Evolutionary conservation across 495 filamentous ascomycete species (phyloP).

Genomic region (Saxophila tyrrhenica): DNA sequence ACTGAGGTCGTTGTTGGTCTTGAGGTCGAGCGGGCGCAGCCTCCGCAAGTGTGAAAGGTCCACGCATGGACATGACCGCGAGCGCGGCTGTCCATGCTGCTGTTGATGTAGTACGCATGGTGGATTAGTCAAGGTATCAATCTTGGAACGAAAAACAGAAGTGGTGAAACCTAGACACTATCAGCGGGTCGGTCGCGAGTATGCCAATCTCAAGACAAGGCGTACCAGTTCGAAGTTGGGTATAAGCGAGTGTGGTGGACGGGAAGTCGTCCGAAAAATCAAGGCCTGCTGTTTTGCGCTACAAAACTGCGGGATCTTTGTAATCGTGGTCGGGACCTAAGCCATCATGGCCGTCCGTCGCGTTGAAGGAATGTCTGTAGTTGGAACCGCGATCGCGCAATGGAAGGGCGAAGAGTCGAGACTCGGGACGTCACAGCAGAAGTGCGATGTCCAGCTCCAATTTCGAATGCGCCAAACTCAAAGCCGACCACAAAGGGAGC

Average conservation of each 20-base stretch:
- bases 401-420: not conserved
- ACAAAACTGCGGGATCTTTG: not conserved
- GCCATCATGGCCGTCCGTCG: conserved; percentile 7
- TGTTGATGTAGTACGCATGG: conserved; percentile 26
- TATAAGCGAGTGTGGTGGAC: conserved; percentile 32
- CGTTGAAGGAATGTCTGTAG: conserved; percentile 14
- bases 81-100: conserved; percentile 31
- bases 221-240: conserved; percentile 22
- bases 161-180: not conserved
- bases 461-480: not conserved
- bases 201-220: not conserved
- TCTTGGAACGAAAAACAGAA: conserved; percentile 6
- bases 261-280: conserved; percentile 6
- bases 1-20: conserved; percentile 33
- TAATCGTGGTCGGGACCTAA: not conserved
- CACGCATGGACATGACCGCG: conserved; percentile 26
- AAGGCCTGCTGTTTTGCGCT: not conserved
- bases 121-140: conserved; percentile 14
- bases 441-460: not conserved
- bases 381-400: conserved; percentile 3
- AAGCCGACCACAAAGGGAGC: not conserved
- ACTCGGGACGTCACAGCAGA: not conserved
- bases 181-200: not conserved
- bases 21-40: conserved; percentile 31
- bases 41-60: conserved; percentile 30